A percentile compares a stretch with the other conserved stretches of the same genome.
These are phyloP conservation scores for Erythrobasidium yunnanense DNA, from an alignment of 768 basidiomycete genomes.

Conservation along the genomic window DNA sequence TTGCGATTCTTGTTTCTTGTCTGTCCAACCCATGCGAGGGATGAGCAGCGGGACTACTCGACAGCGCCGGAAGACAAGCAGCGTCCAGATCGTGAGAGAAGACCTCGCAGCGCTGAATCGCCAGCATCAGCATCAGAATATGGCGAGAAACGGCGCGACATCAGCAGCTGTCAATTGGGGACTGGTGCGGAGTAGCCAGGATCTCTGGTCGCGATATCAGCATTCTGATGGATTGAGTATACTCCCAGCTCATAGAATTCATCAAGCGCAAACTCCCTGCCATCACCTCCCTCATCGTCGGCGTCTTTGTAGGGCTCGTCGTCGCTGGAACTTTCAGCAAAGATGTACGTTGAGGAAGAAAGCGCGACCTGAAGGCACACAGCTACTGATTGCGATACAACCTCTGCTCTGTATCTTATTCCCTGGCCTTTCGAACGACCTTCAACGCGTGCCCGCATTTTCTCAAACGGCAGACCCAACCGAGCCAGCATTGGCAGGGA, in stretches of 20 bases:
- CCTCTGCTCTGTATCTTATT: background rate
- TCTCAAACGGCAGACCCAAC: background rate
- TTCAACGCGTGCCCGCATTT: background rate
- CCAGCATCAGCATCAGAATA: background rate
- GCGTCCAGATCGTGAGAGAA: constrained; percentile 14
- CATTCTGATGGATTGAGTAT: background rate
- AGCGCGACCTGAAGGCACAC: background rate
- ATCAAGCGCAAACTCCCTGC: constrained; percentile 26
- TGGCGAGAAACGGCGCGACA: background rate
- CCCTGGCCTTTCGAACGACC: background rate
- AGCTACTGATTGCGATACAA: background rate
- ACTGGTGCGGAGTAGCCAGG: background rate
- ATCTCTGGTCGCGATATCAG: background rate
- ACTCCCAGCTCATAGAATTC: background rate
- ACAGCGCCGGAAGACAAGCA: constrained; percentile 7
- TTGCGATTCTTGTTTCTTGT: too few relatives aligned
- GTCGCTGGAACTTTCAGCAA: constrained; percentile 46
- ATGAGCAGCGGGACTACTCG: background rate
- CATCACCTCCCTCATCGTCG: constrained; percentile 47
- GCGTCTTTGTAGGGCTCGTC: constrained; percentile 54
- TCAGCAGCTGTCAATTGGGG: background rate
- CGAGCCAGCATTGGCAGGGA: constrained; percentile 29
- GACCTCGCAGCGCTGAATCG: constrained; percentile 8
- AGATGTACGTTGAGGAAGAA: background rate
- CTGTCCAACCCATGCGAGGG: too few relatives aligned